Conservation (phyloP, 345 rosid species). For the Laguncularia racemosa region DNA sequence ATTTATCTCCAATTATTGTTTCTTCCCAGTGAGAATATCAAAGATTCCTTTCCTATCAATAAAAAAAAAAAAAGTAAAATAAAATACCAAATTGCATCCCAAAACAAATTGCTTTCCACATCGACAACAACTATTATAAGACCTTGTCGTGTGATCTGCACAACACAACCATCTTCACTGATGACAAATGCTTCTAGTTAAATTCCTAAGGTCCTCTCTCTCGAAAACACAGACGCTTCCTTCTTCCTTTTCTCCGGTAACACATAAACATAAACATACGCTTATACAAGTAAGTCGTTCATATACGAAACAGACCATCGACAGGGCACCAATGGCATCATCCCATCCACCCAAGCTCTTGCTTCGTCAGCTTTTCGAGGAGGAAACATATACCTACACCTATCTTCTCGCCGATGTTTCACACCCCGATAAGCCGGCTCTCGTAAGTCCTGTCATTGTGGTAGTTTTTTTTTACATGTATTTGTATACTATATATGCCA, state of each 20-base stretch:
- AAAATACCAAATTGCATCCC: too few species aligned
- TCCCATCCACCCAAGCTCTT: conserved; percentile 40
- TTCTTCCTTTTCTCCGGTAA: conserved; percentile 3
- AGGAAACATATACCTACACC: conserved; percentile 81
- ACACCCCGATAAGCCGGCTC: conserved; percentile 82
- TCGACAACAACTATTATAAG: too few species aligned
- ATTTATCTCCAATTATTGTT: too few species aligned
- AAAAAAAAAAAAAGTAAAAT: too few species aligned
- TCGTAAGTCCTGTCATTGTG: conserved; percentile 27
- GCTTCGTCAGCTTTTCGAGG: conserved; percentile 90
- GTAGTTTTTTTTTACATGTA: too few species aligned
- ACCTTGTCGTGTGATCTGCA: too few species aligned
- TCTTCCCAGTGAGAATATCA: too few species aligned
- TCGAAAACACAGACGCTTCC: conserved; percentile 7
- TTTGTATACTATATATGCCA: background rate
- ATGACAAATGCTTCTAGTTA: too few species aligned
- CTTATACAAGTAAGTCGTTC: background rate
- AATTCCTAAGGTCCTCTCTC: background rate
- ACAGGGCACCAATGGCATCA: conserved; percentile 18
- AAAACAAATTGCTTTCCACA: too few species aligned
- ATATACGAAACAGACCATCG: conserved; percentile 10
- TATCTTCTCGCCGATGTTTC: conserved; percentile 85
- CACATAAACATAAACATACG: too few species aligned
- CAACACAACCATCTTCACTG: too few species aligned
- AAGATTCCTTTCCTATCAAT: too few species aligned